A percentile compares a stretch with the other conserved stretches of the same genome.
Conservation (phyloP, 352 stramenopile species). For the Pythium vanterpoolii region DNA sequence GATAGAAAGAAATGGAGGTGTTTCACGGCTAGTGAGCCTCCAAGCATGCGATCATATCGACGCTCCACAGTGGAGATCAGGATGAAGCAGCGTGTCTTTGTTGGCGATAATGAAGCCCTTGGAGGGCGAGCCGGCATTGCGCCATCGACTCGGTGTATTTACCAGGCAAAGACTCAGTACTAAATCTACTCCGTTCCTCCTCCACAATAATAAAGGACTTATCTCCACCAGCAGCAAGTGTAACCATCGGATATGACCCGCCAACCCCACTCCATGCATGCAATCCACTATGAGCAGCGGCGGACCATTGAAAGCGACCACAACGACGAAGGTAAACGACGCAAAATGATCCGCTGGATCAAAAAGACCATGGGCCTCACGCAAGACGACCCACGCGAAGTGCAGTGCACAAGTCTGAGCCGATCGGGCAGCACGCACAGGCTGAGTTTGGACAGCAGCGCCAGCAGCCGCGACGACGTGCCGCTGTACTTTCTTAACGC, state of each 20-base stretch:
- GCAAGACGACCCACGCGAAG: conserved; percentile 11
- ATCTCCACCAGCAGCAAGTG: background rate
- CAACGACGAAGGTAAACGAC: conserved; percentile 18
- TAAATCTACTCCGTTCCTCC: background rate
- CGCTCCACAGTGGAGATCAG: background rate
- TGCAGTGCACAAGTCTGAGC: conserved; percentile 5
- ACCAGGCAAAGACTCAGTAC: background rate
- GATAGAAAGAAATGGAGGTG: background rate
- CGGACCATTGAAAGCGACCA: conserved; percentile 7
- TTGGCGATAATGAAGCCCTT: background rate
- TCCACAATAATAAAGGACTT: background rate
- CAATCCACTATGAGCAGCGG: conserved; percentile 9
- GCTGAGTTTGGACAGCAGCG: conserved; percentile 12
- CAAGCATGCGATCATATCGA: background rate
- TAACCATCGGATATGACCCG: background rate
- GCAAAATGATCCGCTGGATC: conserved; percentile 27
- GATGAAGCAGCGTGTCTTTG: background rate
- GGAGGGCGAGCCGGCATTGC: background rate
- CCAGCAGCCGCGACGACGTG: conserved; percentile 6
- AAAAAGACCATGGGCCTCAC: conserved; percentile 25
- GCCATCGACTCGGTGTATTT: background rate
- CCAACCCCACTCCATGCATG: background rate
- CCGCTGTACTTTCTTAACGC: conserved; percentile 3
- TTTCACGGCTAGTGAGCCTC: too few species aligned
- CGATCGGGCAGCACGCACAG: background rate